Percentiles rank a stretch among this genome's conserved stretches.
Evolutionary conservation across 2,329 filamentous ascomycete species (phyloP).

Genomic region (Knoxdaviesia capensis): DNA sequence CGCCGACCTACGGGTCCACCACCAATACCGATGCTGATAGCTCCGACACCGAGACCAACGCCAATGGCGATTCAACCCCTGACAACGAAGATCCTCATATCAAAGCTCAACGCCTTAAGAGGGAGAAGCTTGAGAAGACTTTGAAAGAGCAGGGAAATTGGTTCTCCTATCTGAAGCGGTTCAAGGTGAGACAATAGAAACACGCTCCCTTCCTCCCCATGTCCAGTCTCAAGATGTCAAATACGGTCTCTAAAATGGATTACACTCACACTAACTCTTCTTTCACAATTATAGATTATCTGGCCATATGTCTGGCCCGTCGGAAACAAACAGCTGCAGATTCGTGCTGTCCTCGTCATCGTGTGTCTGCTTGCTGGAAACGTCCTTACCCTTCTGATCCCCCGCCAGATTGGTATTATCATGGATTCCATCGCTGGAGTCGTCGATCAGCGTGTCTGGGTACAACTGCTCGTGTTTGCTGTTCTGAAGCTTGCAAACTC

Average conservation of each 20-base stretch:
- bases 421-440: constrained; percentile 43
- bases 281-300: constrained; percentile 32
- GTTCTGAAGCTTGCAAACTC: constrained; percentile 29
- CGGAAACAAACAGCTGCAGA: constrained; percentile 42
- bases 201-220: background rate
- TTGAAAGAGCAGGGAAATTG: constrained; percentile 58
- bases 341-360: constrained; percentile 45
- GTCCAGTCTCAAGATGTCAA: background rate
- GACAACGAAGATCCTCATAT: constrained; percentile 24
- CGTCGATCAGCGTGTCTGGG: constrained; percentile 27
- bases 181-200: constrained; percentile 23
- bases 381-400: constrained; percentile 54
- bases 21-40: constrained; percentile 2
- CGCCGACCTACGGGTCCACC: constrained; percentile 2
- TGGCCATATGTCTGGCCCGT: constrained; percentile 64
- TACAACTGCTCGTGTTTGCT: constrained; percentile 30
- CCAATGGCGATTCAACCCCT: background rate
- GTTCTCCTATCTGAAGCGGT: constrained; percentile 58
- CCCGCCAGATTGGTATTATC: constrained; percentile 64
- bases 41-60: background rate
- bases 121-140: constrained; percentile 40
- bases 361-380: constrained; percentile 51
- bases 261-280: background rate
- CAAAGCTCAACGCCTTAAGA: constrained; percentile 30
- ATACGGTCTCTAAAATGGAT: background rate